phyloP scores from a whole-genome alignment of 495 filamentous ascomycete genomes.

The Penicillium atrosanguineum region DNA sequence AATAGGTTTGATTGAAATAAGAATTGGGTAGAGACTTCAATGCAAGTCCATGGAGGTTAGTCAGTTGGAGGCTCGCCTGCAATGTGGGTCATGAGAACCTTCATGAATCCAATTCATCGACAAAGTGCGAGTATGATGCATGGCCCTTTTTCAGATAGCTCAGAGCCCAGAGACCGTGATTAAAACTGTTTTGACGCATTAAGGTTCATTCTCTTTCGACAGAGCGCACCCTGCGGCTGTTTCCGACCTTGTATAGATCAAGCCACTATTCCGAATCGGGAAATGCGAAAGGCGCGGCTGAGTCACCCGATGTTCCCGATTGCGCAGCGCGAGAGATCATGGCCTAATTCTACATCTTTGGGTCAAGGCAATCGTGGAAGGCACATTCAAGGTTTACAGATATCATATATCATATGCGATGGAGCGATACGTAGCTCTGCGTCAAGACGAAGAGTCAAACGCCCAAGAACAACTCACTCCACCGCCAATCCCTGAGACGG shows the following conservation, averaged over 20 bases:
- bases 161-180: too few species aligned
- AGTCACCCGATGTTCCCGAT: not conserved
- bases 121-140: too few species aligned
- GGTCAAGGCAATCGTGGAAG: not conserved
- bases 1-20: too few species aligned
- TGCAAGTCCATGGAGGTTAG: too few species aligned
- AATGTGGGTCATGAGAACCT: too few species aligned
- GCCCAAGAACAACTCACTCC: not conserved
- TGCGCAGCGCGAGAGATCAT: not conserved
- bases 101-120: too few species aligned
- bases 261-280: not conserved
- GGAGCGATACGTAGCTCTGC: not conserved
- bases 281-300: constrained; percentile 4
- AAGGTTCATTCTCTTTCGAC: too few species aligned
- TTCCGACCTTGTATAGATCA: not conserved
- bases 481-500: not conserved
- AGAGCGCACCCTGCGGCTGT: too few species aligned
- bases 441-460: not conserved
- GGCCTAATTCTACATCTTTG: not conserved
- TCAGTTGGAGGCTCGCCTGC: too few species aligned
- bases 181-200: too few species aligned
- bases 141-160: too few species aligned
- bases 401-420: not conserved
- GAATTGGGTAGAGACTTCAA: too few species aligned
- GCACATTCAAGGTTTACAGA: not conserved